Evolutionary conservation across 306 rosid species (phyloP).

Genomic region (Purshia tridentata): DNA sequence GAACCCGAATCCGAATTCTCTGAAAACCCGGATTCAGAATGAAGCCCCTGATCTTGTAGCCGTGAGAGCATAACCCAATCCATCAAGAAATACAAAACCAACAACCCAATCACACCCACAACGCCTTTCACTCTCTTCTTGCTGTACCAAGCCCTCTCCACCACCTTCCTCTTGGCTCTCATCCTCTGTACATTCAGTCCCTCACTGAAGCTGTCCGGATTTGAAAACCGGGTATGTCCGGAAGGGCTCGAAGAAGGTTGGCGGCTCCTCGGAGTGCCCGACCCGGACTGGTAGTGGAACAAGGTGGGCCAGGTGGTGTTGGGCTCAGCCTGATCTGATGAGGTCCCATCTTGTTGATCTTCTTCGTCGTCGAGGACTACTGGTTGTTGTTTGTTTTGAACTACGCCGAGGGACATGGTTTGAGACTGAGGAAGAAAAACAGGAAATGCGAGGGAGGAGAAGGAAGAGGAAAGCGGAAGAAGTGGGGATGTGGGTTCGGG

Average conservation of each 20-base stretch:
- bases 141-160: slow-evolving; percentile 48
- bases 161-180: slow-evolving; percentile 36
- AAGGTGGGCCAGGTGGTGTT: slow-evolving; percentile 30
- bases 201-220: slow-evolving; percentile 36
- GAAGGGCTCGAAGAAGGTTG: slow-evolving; percentile 48
- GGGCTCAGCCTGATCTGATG: slow-evolving; percentile 41
- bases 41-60: slow-evolving; percentile 44
- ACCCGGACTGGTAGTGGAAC: slow-evolving; percentile 39
- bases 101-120: slow-evolving; percentile 47
- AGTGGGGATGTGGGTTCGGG: background rate
- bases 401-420: slow-evolving; percentile 35
- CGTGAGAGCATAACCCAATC: slow-evolving; percentile 71
- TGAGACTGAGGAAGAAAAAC: background rate
- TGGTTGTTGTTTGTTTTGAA: background rate
- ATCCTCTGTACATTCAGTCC: slow-evolving; percentile 22
- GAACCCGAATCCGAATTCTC: slow-evolving; percentile 17
- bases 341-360: slow-evolving; percentile 10
- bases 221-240: slow-evolving; percentile 60
- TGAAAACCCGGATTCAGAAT: slow-evolving; percentile 22
- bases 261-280: slow-evolving; percentile 46
- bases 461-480: background rate
- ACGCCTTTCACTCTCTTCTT: slow-evolving; percentile 57
- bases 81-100: slow-evolving; percentile 51
- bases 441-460: too few relatives aligned
- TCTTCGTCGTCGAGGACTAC: background rate